Evolutionary conservation across 805 yeast species (phyloP).

Genomic region (Sugiyamaella boreocaroliniensis): DNA sequence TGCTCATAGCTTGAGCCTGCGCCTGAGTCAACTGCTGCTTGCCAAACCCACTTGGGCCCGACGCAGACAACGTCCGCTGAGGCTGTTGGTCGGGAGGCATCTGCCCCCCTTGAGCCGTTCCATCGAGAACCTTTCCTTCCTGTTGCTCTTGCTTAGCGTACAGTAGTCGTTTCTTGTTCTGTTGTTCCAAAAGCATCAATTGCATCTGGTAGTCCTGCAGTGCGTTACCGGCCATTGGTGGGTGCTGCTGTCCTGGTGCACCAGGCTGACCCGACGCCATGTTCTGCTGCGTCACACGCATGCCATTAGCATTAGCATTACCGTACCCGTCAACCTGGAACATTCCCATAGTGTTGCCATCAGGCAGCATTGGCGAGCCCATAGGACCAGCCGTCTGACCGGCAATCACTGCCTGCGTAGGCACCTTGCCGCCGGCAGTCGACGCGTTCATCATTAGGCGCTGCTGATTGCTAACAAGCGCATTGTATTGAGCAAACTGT

Average conservation of each 20-base stretch:
- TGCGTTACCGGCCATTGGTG: slow-evolving; percentile 39
- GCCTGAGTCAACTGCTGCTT: slow-evolving; percentile 5
- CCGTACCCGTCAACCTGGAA: slow-evolving; percentile 20
- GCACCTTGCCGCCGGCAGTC: slow-evolving; percentile 11
- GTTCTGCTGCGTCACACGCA: slow-evolving; percentile 6
- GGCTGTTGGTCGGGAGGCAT: slow-evolving; percentile 17
- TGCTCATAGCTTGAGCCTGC: slow-evolving; percentile 3
- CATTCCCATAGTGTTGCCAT: slow-evolving; percentile 11
- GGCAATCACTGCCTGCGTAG: slow-evolving; percentile 7
- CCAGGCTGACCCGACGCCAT: slow-evolving; percentile 17
- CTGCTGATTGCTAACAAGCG: slow-evolving; percentile 22
- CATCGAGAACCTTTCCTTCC: slow-evolving; percentile 16
- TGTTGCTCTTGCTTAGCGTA: slow-evolving; percentile 35
- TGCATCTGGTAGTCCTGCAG: slow-evolving; percentile 79
- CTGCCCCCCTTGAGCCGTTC: slow-evolving; percentile 9
- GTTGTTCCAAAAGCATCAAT: slow-evolving; percentile 64
- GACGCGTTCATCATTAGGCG: slow-evolving; percentile 22
- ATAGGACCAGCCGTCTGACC: slow-evolving; percentile 6
- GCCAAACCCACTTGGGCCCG: slow-evolving; percentile 22
- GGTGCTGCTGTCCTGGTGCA: slow-evolving; percentile 26
- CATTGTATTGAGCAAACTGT: slow-evolving; percentile 20
- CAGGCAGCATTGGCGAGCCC: slow-evolving; percentile 14
- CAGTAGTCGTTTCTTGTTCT: slow-evolving; percentile 58
- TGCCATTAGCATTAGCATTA: slow-evolving; percentile 5
- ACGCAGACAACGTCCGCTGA: slow-evolving; percentile 24